These are phyloP conservation scores for Chloris gayana DNA, from an alignment of 176 grass and related monocot genomes.

Conservation along the genomic window DNA sequence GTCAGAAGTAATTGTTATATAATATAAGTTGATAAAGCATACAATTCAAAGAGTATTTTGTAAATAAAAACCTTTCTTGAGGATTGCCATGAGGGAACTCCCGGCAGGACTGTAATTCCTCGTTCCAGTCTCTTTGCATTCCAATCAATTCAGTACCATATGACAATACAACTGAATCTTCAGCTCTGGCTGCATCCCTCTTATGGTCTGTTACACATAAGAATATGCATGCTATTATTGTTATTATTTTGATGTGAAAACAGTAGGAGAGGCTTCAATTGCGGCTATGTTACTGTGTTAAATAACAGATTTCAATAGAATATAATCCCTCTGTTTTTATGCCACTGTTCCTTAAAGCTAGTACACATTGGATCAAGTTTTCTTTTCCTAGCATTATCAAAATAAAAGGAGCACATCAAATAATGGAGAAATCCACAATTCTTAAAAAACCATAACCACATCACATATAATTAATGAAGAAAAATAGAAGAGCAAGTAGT, in stretches of 20 bases:
- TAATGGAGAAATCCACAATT: not conserved
- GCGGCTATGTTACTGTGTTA: too few relatives aligned
- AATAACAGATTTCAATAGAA: not conserved
- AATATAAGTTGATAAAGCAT: conserved; percentile 20
- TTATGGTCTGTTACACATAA: conserved; percentile 69
- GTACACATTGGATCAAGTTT: too few relatives aligned
- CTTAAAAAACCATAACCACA: not conserved
- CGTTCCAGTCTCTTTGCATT: conserved; percentile 99
- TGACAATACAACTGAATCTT: conserved; percentile 77
- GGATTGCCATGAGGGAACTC: conserved; percentile 91
- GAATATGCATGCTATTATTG: not conserved
- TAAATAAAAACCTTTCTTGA: conserved; percentile 80
- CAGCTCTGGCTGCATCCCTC: conserved; percentile 87
- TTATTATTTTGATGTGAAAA: too few relatives aligned
- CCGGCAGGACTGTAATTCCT: conserved; percentile 91
- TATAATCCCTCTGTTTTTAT: not conserved
- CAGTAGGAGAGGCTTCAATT: too few relatives aligned
- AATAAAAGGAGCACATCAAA: not conserved
- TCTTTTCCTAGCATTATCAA: too few relatives aligned
- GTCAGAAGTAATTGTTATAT: conserved; percentile 41
- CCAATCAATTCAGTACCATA: conserved; percentile 96
- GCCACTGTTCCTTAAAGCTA: not conserved
- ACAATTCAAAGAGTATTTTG: conserved; percentile 20
- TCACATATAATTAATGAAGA: not conserved
- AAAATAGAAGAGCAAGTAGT: not conserved